These are phyloP conservation scores for Zopfia rhizophila DNA, from an alignment of 2,329 filamentous ascomycete genomes.

Conservation along the genomic window DNA sequence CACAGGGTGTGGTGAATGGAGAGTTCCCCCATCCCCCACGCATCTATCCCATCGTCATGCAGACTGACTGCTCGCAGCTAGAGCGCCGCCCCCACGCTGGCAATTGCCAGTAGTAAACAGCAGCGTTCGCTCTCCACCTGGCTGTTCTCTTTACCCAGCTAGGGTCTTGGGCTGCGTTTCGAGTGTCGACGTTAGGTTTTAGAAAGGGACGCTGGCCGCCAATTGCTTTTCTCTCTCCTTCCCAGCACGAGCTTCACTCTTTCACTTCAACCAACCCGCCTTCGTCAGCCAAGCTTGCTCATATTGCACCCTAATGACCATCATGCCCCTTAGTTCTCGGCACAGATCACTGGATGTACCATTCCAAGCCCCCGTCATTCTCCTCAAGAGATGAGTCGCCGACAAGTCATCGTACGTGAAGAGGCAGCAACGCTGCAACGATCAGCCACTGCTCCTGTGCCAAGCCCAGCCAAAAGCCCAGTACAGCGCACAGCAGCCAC, in stretches of 20 bases:
- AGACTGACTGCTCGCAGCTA: too few species aligned
- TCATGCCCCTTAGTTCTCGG: conserved; percentile 20
- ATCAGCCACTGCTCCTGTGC: conserved; percentile 18
- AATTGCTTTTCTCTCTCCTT: conserved; percentile 13
- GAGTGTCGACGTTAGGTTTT: conserved; percentile 9
- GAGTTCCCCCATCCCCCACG: conserved; percentile 1
- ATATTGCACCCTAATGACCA: conserved; percentile 27
- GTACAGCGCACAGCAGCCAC: conserved; percentile 9
- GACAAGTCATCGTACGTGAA: conserved; percentile 12
- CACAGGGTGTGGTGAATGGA: too few species aligned
- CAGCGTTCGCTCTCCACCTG: too few species aligned
- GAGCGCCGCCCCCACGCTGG: not conserved
- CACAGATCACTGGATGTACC: conserved; percentile 25
- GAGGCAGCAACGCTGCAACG: not conserved
- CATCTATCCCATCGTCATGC: not conserved
- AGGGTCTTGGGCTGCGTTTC: too few species aligned
- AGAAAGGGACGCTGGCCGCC: conserved; percentile 2
- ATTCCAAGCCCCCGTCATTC: conserved; percentile 23
- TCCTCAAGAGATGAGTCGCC: conserved; percentile 21
- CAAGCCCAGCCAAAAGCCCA: conserved; percentile 7
- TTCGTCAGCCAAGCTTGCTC: conserved; percentile 41
- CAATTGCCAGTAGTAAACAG: not conserved
- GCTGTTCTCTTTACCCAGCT: too few species aligned
- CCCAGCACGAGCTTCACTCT: not conserved
- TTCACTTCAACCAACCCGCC: conserved; percentile 8